A percentile compares a stretch with the other conserved stretches of the same genome.
These are phyloP conservation scores for Cicer judaicum DNA, from an alignment of 306 rosid species.

Conservation along the genomic window DNA sequence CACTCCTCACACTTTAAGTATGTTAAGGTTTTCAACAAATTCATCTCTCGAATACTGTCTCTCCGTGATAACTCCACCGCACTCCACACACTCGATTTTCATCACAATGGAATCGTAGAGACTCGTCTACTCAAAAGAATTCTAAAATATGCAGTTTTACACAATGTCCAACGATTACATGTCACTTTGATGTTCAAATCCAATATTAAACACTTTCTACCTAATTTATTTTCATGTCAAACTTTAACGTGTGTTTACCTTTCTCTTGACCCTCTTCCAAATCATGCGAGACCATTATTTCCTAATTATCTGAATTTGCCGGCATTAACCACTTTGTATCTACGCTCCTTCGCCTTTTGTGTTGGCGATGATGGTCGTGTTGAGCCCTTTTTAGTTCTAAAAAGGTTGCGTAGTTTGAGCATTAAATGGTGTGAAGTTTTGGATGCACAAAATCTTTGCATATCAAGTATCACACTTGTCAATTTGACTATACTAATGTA, in stretches of 20 bases:
- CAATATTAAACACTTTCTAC: not conserved
- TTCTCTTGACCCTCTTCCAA: not conserved
- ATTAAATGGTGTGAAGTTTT: too few relatives aligned
- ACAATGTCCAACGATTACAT: not conserved
- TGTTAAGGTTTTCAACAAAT: not conserved
- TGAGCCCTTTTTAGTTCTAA: too few relatives aligned
- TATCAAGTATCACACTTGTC: too few relatives aligned
- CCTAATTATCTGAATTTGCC: not conserved
- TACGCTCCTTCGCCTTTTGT: not conserved
- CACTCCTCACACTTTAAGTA: not conserved
- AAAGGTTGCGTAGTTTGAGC: too few relatives aligned
- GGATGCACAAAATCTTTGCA: too few relatives aligned
- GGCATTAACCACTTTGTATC: not conserved
- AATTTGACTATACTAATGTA: too few relatives aligned
- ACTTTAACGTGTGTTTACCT: not conserved
- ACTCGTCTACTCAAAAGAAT: not conserved
- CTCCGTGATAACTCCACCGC: not conserved
- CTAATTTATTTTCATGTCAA: not conserved
- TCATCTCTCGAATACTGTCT: not conserved
- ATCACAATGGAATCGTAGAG: not conserved
- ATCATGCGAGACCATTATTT: not conserved
- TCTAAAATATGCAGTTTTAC: not conserved
- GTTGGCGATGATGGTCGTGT: too few relatives aligned
- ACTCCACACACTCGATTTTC: not conserved
- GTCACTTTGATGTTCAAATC: not conserved